phyloP scores from a whole-genome alignment of 352 stramenopile genomes.

The Thraustotheca clavata region DNA sequence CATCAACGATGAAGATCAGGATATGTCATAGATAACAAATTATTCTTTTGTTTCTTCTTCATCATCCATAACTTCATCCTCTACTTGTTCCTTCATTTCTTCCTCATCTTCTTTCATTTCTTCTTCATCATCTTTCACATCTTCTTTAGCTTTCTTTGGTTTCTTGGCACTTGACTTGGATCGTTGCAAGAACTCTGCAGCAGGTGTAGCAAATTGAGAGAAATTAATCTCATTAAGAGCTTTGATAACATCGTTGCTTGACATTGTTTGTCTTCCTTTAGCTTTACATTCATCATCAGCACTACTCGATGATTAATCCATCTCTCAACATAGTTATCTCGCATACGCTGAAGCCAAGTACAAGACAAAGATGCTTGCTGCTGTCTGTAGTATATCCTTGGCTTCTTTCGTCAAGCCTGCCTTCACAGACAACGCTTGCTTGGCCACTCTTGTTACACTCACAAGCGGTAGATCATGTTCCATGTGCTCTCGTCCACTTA shows the following conservation, averaged over 20 bases:
- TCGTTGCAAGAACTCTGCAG: conserved; percentile 52
- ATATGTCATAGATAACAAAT: conserved; percentile 35
- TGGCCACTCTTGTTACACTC: conserved; percentile 58
- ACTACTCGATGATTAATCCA: neutral
- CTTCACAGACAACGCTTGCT: conserved; percentile 58
- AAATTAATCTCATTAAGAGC: conserved; percentile 69
- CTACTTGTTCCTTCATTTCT: conserved; percentile 27
- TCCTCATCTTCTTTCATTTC: conserved; percentile 31
- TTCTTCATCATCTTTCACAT: conserved; percentile 26
- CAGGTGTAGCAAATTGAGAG: conserved; percentile 57
- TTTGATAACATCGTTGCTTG: conserved; percentile 60
- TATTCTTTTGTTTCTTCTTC: conserved; percentile 11
- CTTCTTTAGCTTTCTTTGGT: conserved; percentile 23
- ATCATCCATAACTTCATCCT: conserved; percentile 23
- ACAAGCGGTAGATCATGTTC: conserved; percentile 50
- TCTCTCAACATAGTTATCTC: neutral
- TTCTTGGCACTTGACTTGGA: conserved; percentile 7
- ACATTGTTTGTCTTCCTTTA: conserved; percentile 71
- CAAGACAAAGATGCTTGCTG: conserved; percentile 66
- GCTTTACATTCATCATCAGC: conserved; percentile 4
- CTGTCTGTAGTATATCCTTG: conserved; percentile 55
- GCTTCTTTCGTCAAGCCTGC: conserved; percentile 60
- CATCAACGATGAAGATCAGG: conserved; percentile 34
- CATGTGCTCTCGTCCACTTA: conserved; percentile 28
- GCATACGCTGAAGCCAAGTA: conserved; percentile 65